Evolutionary conservation across 176 grass and related monocot species (phyloP), one percentile per base, ranked within the genome.

Genomic region (Bolboschoenus planiculmis): DNA sequence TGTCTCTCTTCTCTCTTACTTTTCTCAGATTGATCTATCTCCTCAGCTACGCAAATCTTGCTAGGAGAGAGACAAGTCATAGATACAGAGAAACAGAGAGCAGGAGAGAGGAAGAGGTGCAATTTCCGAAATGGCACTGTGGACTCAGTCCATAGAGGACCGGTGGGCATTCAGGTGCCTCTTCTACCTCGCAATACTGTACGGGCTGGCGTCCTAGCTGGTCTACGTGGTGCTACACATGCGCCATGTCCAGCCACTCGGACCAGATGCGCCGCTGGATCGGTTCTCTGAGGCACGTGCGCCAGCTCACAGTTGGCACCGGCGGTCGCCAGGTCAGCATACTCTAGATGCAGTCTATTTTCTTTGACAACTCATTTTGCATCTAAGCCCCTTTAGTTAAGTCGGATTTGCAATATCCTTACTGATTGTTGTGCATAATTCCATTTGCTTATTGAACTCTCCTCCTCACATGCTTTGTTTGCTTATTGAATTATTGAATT

Each of bases 261-360:
- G 75, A 7, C 14, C 56, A 65, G 87, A 90, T 81, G 90, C 95
- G 30, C 87, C 89, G 8, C 74, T 26, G 10, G 83, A 71, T 47
- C 78, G 63, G 3, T 98, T 98, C 87, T 90, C 95, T 59, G 95
- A 98, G 87, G 92, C 90, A 10, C 90, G 81, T 98, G 65, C 90
- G 56, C 7, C 82, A 79, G 57, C 95, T 98, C 85, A 63, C 92
- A 23, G 95, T 90, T 7, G 95, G 94, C 57, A 98, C 94, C 74
- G 89, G 86, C 37, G 68, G 90, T 3, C 89, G 90, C 71, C 92
- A 95, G 92, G 95, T 97, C 39, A 83, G 74, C 27, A 13, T 24
- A 2, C 26, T 29, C 7, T 27, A 16, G 0, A 24, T 40, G n/a
- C 11, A 23, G 26, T 67, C 33, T 63, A 10, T 27, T 15, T 73